Conservation (phyloP, 306 rosid genomes). For the Pyrus bretschneideri region DNA sequence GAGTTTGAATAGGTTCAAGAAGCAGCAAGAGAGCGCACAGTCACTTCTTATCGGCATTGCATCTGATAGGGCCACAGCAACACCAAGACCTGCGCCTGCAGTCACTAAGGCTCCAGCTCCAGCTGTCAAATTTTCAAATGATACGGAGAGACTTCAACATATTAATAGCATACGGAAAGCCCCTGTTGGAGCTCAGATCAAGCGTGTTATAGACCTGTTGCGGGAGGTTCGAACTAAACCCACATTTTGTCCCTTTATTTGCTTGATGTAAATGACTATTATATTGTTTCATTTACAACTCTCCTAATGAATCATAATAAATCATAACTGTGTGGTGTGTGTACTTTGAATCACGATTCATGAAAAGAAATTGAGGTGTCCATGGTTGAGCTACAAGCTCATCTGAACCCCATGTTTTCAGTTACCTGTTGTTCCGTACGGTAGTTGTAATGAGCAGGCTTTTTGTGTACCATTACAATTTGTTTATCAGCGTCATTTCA, state of each 20-base stretch:
- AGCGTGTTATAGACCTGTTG: constrained; percentile 76
- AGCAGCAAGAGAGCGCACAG: constrained; percentile 67
- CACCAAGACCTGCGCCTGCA: constrained; percentile 24
- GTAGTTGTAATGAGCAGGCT: neutral
- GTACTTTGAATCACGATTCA: neutral
- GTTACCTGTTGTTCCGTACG: neutral
- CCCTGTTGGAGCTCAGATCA: constrained; percentile 91
- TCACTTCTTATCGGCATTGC: constrained; percentile 64
- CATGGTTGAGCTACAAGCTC: neutral
- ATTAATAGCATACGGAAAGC: constrained; percentile 67
- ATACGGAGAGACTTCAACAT: constrained; percentile 90
- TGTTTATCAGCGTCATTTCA: too few relatives aligned
- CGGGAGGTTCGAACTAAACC: constrained; percentile 44
- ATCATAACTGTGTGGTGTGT: neutral
- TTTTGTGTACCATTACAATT: too few relatives aligned
- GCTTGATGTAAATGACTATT: neutral
- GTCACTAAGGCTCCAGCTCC: constrained; percentile 40
- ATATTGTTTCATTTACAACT: neutral
- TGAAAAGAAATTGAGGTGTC: neutral
- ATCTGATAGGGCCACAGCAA: constrained; percentile 25
- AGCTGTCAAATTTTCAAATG: constrained; percentile 74
- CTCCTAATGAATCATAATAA: neutral
- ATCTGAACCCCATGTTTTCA: neutral
- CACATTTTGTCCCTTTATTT: neutral
- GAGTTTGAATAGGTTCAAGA: constrained; percentile 55